phyloP scores from a whole-genome alignment of 768 basidiomycete species.

The Lactifluus echinatus region DNA sequence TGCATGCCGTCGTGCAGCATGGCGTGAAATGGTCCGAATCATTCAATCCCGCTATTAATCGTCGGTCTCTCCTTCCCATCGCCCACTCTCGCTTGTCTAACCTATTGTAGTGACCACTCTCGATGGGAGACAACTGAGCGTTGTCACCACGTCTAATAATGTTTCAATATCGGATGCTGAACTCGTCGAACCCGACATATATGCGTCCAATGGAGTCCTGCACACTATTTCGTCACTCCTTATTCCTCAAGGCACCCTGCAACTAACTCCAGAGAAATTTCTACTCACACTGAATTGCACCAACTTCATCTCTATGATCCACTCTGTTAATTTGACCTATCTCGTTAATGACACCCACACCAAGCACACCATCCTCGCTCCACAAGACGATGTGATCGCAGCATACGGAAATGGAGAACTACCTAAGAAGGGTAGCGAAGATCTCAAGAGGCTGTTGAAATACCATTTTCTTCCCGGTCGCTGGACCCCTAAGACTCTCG shows the following conservation, averaged over 20 bases:
- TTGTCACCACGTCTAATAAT: constrained; percentile 45
- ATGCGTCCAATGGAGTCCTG: constrained; percentile 90
- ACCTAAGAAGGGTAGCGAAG: constrained; percentile 56
- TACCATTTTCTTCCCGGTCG: constrained; percentile 91
- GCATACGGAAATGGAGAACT: constrained; percentile 43
- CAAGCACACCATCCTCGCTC: constrained; percentile 85
- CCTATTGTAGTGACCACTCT: constrained; percentile 54
- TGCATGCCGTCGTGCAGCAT: constrained; percentile 58
- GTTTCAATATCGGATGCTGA: constrained; percentile 49
- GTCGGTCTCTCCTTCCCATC: constrained; percentile 35
- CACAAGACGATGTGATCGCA: constrained; percentile 74
- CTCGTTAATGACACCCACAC: constrained; percentile 63
- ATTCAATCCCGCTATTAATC: constrained; percentile 40
- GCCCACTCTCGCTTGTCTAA: constrained; percentile 7
- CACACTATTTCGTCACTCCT: constrained; percentile 84
- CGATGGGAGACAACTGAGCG: constrained; percentile 56
- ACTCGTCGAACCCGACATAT: constrained; percentile 72
- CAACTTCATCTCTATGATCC: constrained; percentile 80
- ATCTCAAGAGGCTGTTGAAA: constrained; percentile 62
- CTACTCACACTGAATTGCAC: constrained; percentile 89
- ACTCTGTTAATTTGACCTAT: constrained; percentile 64
- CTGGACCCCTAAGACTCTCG: constrained; percentile 62
- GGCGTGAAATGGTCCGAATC: constrained; percentile 61
- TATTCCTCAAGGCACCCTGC: constrained; percentile 62
- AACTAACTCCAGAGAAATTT: constrained; percentile 89